These are phyloP conservation scores for Lasiodiplodia gonubiensis DNA, from an alignment of 2,329 filamentous ascomycete genomes.

Conservation along the genomic window DNA sequence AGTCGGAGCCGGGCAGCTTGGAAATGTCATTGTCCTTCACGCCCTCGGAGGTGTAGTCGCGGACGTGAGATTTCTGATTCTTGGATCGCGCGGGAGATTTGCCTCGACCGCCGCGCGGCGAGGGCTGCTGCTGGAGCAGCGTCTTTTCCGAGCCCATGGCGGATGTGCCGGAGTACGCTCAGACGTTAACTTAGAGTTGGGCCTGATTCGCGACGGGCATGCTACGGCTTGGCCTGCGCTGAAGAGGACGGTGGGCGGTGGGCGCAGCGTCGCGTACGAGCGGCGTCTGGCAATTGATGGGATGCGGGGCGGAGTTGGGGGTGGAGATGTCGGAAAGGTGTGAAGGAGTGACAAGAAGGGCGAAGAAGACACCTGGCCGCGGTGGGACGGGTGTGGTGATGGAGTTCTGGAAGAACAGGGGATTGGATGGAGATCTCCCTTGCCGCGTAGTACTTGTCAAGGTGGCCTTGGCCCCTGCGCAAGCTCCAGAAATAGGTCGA, in stretches of 20 bases:
- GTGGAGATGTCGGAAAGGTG: constrained; percentile 10
- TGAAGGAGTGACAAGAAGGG: constrained; percentile 28
- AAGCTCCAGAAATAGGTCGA: constrained; percentile 23
- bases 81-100: constrained; percentile 44
- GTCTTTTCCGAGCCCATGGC: constrained; percentile 29
- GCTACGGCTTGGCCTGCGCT: constrained; percentile 28
- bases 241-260: constrained; percentile 11
- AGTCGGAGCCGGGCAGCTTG: constrained; percentile 81
- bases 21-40: constrained; percentile 92
- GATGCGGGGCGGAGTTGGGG: not conserved
- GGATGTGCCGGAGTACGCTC: constrained; percentile 13
- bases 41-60: constrained; percentile 75
- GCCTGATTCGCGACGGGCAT: constrained; percentile 27
- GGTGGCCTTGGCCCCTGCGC: constrained; percentile 14
- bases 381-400: constrained; percentile 24
- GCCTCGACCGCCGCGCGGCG: constrained; percentile 37
- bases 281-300: constrained; percentile 6
- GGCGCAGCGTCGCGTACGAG: constrained; percentile 6
- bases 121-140: constrained; percentile 21
- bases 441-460: constrained; percentile 15
- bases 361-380: constrained; percentile 27
- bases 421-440: constrained; percentile 11
- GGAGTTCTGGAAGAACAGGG: constrained; percentile 25
- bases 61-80: constrained; percentile 40
- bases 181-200: constrained; percentile 26